A percentile compares a stretch with the other conserved stretches of the same genome.
phyloP scores from a whole-genome alignment of 2,329 filamentous ascomycete species.

The Ophiostoma perfectum region DNA sequence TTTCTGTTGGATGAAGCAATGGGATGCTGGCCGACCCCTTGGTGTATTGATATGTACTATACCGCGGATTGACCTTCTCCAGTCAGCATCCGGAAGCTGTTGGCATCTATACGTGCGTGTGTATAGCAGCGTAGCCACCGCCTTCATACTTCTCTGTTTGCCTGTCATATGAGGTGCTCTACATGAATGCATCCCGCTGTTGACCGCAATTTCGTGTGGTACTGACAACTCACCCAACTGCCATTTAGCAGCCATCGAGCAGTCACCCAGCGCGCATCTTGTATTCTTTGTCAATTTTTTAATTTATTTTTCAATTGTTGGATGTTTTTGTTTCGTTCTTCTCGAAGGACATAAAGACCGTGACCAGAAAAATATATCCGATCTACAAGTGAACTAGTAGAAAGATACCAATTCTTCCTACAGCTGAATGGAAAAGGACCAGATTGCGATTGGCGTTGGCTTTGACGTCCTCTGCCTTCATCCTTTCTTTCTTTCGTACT shows the following conservation, averaged over 20 bases:
- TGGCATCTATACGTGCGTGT: no score
- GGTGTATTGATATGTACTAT: no score
- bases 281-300: not conserved
- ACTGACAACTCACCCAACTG: not conserved
- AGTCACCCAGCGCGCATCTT: not conserved
- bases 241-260: no score
- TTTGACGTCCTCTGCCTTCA: not conserved
- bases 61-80: no score
- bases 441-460: not conserved
- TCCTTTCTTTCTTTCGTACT: not conserved
- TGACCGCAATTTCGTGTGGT: not conserved
- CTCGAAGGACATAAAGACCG: not conserved
- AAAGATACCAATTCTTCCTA: not conserved
- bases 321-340: not conserved
- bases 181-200: not conserved
- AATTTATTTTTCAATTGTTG: not conserved
- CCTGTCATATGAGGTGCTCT: not conserved
- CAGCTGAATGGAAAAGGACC: not conserved
- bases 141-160: not conserved
- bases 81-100: no score
- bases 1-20: no score
- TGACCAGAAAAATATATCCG: not conserved
- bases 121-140: not conserved
- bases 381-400: not conserved
- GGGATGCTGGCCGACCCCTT: no score